Evolutionary conservation across 2,329 filamentous ascomycete genomes (phyloP), one percentile per base, ranked within the genome.

Genomic region (Hypoxylon sp.): DNA sequence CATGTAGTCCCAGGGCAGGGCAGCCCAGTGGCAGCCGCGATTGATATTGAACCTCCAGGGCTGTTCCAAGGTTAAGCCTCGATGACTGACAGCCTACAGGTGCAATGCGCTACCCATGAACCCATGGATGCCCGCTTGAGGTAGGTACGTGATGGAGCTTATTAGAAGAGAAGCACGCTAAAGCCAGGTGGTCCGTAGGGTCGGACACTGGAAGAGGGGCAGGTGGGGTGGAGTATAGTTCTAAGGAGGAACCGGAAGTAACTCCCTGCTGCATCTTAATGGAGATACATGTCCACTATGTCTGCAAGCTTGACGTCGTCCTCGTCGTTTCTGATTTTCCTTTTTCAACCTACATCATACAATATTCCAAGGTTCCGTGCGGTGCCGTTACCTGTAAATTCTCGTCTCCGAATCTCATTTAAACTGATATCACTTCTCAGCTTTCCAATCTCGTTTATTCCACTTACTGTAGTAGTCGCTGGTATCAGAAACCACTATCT

Each of bases 371-470:
- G 38, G 28, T 34, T 58, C 38, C 45, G 10, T 56, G 4, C 32
- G 11, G 6, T 45, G 34, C 30, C 48, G 45, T 59, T 61, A 60
- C 58, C 61, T 55, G 25, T 13, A 30, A 64, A 41, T 46, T 13
- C 17, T 38, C 30, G 1, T 55, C 14, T 34, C 51, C 55, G 9
- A 41, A 58, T 56, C 41, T 67, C 51, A 52, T 65, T 67, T 28
- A 65, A 50, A 58, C 38, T 65, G 43, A 60, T 65, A 63, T 68
- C 55, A 60, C 41, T 65, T 63, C 50, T 60, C 58, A 60, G 34
- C 1, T 63, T 68, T 56, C 45, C 38, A 63, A 69, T 66, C 59
- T 68, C 59, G 59, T 60, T 19, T 68, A 60, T 63, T 43, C 14
- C 5, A 48, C 51, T 63, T 59, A 32, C 30, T 46, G 23, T 63